These are phyloP conservation scores for Rhodomyrtus tomentosa DNA, from an alignment of 345 rosid genomes.

Conservation along the genomic window DNA sequence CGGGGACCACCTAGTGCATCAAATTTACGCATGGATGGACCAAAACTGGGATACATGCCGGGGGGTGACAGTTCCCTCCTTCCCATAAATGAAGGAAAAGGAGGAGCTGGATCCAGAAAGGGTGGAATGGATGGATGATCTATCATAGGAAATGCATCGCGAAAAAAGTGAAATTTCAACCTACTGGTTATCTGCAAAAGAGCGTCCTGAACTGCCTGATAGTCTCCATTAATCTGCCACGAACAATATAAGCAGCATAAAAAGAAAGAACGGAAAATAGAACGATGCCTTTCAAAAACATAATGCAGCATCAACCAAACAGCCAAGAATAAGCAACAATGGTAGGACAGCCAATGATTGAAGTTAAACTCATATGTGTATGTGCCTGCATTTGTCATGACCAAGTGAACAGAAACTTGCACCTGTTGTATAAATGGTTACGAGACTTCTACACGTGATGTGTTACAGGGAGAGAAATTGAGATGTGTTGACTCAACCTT, in stretches of 20 bases:
- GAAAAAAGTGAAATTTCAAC: slow-evolving; percentile 53
- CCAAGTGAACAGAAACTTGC: neutral
- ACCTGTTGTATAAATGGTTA: neutral
- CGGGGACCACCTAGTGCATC: slow-evolving; percentile 44
- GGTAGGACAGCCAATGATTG: neutral
- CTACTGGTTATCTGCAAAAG: slow-evolving; percentile 57
- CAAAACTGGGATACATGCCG: slow-evolving; percentile 23
- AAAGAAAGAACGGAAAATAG: neutral
- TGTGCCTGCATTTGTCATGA: neutral
- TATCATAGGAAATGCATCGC: slow-evolving; percentile 33
- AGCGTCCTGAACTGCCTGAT: slow-evolving; percentile 62
- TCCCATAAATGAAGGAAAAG: slow-evolving; percentile 43
- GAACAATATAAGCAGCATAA: neutral
- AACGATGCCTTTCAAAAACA: neutral
- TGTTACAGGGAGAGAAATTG: neutral
- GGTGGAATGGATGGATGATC: slow-evolving; percentile 41
- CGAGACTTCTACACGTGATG: neutral
- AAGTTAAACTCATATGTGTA: neutral
- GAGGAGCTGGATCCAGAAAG: slow-evolving; percentile 39
- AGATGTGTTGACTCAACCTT: neutral
- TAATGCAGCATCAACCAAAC: neutral
- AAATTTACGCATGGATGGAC: slow-evolving; percentile 40
- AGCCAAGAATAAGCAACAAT: neutral
- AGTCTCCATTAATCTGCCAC: slow-evolving; percentile 51
- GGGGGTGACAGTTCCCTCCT: slow-evolving; percentile 65